Evolutionary conservation across 2,329 filamentous ascomycete genomes (phyloP).

Genomic region (Thermothelomyces thermophilus): DNA sequence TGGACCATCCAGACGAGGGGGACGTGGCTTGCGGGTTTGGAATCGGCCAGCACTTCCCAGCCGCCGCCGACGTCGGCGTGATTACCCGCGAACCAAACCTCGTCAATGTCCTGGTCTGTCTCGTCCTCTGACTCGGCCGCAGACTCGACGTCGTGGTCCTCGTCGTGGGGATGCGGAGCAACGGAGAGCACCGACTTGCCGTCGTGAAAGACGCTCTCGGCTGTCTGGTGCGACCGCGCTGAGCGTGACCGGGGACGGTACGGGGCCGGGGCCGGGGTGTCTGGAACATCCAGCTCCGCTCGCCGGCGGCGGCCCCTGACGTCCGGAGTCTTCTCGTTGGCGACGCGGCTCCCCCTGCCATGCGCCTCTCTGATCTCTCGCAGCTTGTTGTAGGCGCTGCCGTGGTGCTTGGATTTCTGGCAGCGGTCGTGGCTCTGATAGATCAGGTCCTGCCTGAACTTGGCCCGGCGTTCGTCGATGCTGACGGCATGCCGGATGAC

Average conservation of each 20-base stretch:
- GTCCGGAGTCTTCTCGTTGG: constrained; percentile 18
- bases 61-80: constrained; percentile 76
- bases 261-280: constrained; percentile 36
- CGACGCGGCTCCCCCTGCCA: constrained; percentile 20
- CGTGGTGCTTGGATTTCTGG: constrained; percentile 21
- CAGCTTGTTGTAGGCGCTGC: constrained; percentile 22
- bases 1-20: constrained; percentile 62
- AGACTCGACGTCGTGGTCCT: constrained; percentile 25
- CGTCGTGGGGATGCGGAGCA: constrained; percentile 18
- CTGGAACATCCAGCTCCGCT: constrained; percentile 18
- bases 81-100: constrained; percentile 74
- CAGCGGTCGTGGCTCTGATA: constrained; percentile 39
- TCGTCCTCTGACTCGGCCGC: constrained; percentile 40
- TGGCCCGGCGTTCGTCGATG: constrained; percentile 64
- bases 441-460: constrained; percentile 65
- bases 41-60: constrained; percentile 52
- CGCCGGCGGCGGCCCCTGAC: constrained; percentile 14
- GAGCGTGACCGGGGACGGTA: constrained; percentile 37
- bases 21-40: constrained; percentile 58
- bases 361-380: constrained; percentile 34
- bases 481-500: constrained; percentile 64
- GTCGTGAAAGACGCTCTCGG: constrained; percentile 15
- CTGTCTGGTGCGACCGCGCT: constrained; percentile 16
- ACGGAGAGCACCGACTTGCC: constrained; percentile 20
- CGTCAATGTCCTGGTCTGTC: constrained; percentile 63